Evolutionary conservation across 768 basidiomycete genomes (phyloP).

Genomic region (Leccinum longicurvipes): DNA sequence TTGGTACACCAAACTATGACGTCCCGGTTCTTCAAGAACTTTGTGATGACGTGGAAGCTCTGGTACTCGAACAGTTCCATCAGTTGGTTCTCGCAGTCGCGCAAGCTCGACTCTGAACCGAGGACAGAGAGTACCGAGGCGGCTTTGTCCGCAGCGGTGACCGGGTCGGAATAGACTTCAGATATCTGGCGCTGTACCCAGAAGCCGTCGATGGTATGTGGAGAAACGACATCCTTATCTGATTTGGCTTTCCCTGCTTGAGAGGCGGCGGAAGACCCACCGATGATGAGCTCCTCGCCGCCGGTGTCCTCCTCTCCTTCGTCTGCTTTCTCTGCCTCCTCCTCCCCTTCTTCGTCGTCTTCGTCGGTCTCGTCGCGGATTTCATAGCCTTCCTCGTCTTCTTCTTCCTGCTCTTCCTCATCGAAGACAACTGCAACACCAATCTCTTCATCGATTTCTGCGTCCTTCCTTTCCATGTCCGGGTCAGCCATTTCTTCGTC

Average conservation of each 20-base stretch:
- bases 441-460: slow-evolving; percentile 91
- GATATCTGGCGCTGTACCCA: slow-evolving; percentile 97
- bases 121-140: slow-evolving; percentile 79
- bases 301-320: slow-evolving; percentile 46
- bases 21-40: slow-evolving; percentile 93
- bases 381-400: slow-evolving; percentile 87
- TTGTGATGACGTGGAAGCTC: slow-evolving; percentile 85
- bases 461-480: slow-evolving; percentile 77
- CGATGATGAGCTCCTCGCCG: slow-evolving; percentile 76
- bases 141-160: slow-evolving; percentile 91
- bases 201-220: slow-evolving; percentile 92
- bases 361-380: slow-evolving; percentile 81
- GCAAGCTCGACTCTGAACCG: slow-evolving; percentile 79
- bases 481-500: slow-evolving; percentile 78
- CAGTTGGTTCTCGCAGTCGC: slow-evolving; percentile 93
- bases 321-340: slow-evolving; percentile 40
- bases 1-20: slow-evolving; percentile 98
- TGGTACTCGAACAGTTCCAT: slow-evolving; percentile 97
- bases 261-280: slow-evolving; percentile 56
- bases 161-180: slow-evolving; percentile 89
- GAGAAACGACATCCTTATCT: slow-evolving; percentile 80
- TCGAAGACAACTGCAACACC: slow-evolving; percentile 99
- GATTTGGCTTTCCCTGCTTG: slow-evolving; percentile 46
- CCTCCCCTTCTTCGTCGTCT: slow-evolving; percentile 56
- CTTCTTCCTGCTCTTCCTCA: slow-evolving; percentile 94